A percentile compares a stretch with the other conserved stretches of the same genome.
Evolutionary conservation across 352 stramenopile genomes (phyloP).

Genomic region (Plasmopara halstedii): DNA sequence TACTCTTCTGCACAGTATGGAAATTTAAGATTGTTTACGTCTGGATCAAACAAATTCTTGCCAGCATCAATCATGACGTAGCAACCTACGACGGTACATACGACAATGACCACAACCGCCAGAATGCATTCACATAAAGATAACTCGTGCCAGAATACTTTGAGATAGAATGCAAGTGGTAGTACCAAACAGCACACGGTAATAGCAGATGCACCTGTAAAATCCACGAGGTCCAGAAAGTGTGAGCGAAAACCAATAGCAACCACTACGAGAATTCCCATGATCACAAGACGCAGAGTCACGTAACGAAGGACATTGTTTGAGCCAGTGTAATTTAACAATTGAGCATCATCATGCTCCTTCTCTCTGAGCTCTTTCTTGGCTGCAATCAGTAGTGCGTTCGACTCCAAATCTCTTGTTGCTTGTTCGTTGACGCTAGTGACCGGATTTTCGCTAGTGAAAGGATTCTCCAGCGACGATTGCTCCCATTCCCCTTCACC

Average conservation of each 20-base stretch:
- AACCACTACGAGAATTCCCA: constrained; percentile 26
- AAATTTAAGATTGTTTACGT: constrained; percentile 27
- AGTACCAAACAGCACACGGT: constrained; percentile 39
- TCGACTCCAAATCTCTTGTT: constrained; percentile 14
- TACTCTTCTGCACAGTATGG: constrained; percentile 45
- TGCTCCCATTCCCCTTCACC: constrained; percentile 19
- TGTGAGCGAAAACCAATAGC: constrained; percentile 32
- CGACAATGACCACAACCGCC: constrained; percentile 24
- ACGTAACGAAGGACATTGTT: constrained; percentile 25
- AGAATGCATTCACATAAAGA: constrained; percentile 32
- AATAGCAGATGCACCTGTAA: constrained; percentile 37
- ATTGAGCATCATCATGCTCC: constrained; percentile 22
- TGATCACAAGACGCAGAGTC: constrained; percentile 27
- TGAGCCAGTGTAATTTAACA: constrained; percentile 22
- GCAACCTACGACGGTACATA: constrained; percentile 27
- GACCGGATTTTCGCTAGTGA: constrained; percentile 13
- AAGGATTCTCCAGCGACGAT: constrained; percentile 8
- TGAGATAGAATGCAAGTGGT: constrained; percentile 43
- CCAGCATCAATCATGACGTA: constrained; percentile 38
- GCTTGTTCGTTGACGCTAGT: constrained; percentile 3
- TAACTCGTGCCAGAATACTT: constrained; percentile 32
- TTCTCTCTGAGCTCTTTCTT: constrained; percentile 22
- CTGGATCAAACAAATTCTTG: constrained; percentile 33
- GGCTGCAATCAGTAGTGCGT: constrained; percentile 18
- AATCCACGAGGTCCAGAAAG: constrained; percentile 40